A percentile compares a stretch with the other conserved stretches of the same genome.
Evolutionary conservation across 352 stramenopile genomes (phyloP).

Genomic region (Globisporangium parvum): DNA sequence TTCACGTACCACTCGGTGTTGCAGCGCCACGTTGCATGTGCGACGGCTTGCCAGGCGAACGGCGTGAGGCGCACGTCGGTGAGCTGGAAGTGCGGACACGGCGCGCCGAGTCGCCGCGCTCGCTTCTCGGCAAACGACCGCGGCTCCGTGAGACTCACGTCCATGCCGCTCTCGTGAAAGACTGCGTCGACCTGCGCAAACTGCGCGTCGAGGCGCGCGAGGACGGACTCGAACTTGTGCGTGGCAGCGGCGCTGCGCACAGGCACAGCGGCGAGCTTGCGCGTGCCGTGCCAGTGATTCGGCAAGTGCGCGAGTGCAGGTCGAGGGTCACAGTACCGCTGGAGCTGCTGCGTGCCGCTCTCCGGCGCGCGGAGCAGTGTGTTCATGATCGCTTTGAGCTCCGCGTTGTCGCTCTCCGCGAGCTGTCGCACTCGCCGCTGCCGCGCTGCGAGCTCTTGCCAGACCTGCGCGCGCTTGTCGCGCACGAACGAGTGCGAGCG

Average conservation of each 20-base stretch:
- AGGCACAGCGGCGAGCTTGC: neutral
- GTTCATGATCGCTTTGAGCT: slow-evolving; percentile 4
- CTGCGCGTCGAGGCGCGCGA: slow-evolving; percentile 1
- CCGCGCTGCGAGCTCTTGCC: slow-evolving; percentile 7
- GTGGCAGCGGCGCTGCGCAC: neutral
- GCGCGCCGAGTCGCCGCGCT: neutral
- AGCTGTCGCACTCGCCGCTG: slow-evolving; percentile 1
- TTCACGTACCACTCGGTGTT: slow-evolving; percentile 1
- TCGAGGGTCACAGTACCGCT: neutral
- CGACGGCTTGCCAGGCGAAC: slow-evolving; percentile 1
- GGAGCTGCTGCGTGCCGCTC: slow-evolving; percentile 1
- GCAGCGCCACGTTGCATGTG: slow-evolving; percentile 1
- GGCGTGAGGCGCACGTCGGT: slow-evolving; percentile 2
- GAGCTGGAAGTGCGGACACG: slow-evolving; percentile 6
- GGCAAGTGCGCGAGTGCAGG: neutral
- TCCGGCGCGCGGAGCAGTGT: neutral
- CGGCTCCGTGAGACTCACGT: slow-evolving; percentile 4
- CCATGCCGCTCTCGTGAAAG: slow-evolving; percentile 6
- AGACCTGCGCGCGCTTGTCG: slow-evolving; percentile 6
- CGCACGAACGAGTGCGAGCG: neutral
- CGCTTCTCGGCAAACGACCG: slow-evolving; percentile 12
- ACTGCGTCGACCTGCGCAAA: slow-evolving; percentile 5
- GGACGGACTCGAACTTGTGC: slow-evolving; percentile 1
- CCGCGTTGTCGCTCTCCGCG: slow-evolving; percentile 4
- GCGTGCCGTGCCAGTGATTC: neutral